Percentiles rank a stretch among this genome's conserved stretches.
Conservation (phyloP, 495 filamentous ascomycete species). For the Aspergillus saccharolyticus region DNA sequence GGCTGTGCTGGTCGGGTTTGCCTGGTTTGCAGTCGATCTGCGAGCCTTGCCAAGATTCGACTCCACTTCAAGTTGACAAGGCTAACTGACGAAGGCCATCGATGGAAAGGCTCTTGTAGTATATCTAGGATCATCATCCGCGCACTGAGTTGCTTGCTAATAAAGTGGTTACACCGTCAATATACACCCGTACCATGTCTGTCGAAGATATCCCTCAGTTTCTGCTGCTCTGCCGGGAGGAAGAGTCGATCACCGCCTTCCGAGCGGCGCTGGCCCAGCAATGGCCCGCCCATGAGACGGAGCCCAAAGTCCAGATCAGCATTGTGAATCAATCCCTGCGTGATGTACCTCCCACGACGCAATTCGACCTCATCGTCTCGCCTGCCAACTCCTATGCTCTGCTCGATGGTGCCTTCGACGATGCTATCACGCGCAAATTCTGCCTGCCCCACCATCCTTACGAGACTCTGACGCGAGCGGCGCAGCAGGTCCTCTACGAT, state of each 20-base stretch:
- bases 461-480: constrained; percentile 38
- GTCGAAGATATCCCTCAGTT: neutral
- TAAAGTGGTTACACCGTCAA: too few species aligned
- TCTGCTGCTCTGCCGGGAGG: neutral
- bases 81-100: too few species aligned
- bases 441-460: constrained; percentile 38
- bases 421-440: constrained; percentile 47
- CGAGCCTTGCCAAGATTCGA: too few species aligned
- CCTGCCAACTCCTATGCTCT: constrained; percentile 50
- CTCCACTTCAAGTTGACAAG: too few species aligned
- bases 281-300: neutral
- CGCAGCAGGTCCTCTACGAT: constrained; percentile 39
- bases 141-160: too few species aligned
- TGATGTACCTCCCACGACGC: constrained; percentile 11
- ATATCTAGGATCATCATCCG: too few species aligned
- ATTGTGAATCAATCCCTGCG: neutral
- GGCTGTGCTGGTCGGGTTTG: too few species aligned
- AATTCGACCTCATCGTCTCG: constrained; percentile 46
- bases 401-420: constrained; percentile 50
- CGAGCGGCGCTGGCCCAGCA: neutral
- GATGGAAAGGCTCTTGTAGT: too few species aligned
- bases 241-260: neutral
- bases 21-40: too few species aligned
- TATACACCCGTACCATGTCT: neutral
- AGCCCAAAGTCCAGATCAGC: neutral